Evolutionary conservation across 176 grass and related monocot species (phyloP).

Genomic region (Bothriochloa decipiens): DNA sequence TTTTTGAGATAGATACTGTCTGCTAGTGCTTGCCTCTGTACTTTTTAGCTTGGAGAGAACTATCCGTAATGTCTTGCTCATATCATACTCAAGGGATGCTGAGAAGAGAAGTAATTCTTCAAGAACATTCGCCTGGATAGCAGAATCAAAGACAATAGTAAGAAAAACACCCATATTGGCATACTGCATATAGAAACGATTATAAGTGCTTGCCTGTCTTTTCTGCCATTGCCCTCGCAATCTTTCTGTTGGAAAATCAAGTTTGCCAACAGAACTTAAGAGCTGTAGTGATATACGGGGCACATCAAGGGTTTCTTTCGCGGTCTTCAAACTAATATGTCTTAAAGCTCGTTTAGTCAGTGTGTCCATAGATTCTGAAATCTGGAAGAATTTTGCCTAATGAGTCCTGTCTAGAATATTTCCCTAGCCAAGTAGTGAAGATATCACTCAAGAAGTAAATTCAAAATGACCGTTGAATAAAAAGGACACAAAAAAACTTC

Average conservation of each 20-base stretch:
- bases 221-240: slow-evolving; percentile 67
- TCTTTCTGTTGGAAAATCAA: slow-evolving; percentile 79
- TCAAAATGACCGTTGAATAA: slow-evolving; percentile 14
- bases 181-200: slow-evolving; percentile 26
- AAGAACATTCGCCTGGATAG: slow-evolving; percentile 77
- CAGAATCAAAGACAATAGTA: slow-evolving; percentile 42
- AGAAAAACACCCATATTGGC: slow-evolving; percentile 13
- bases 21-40: slow-evolving; percentile 63
- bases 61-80: slow-evolving; percentile 57
- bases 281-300: slow-evolving; percentile 74
- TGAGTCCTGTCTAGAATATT: slow-evolving; percentile 32
- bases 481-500: not conserved
- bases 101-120: slow-evolving; percentile 78
- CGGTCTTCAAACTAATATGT: slow-evolving; percentile 48
- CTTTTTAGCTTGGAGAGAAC: slow-evolving; percentile 75
- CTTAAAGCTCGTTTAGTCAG: slow-evolving; percentile 77
- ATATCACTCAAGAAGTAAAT: not conserved
- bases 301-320: slow-evolving; percentile 61
- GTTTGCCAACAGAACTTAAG: slow-evolving; percentile 69
- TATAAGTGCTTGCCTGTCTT: slow-evolving; percentile 69
- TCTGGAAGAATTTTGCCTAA: slow-evolving; percentile 57
- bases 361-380: slow-evolving; percentile 82
- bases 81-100: slow-evolving; percentile 48
- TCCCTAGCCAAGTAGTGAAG: slow-evolving; percentile 1
- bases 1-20: slow-evolving; percentile 11